Base-by-base conservation (phyloP, 345 rosid genomes). In the Litchi chinensis region DNA sequence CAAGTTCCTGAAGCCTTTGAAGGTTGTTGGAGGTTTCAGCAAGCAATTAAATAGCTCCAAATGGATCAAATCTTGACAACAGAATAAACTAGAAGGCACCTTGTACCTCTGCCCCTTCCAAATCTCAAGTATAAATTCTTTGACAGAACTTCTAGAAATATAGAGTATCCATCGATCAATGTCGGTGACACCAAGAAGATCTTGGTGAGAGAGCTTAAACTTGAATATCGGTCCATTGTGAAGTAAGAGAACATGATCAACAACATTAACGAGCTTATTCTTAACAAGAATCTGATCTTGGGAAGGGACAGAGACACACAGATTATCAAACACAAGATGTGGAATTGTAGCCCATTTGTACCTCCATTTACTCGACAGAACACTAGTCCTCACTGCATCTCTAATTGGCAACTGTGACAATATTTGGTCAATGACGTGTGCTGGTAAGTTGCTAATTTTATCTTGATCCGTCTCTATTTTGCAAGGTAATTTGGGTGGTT, bases 101-200 rank as follows among this genome's bases (percentile, higher is more conserved):
- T 86, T 90, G 83, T 91, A 89, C 2, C 90, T 86, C 71, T 85
- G 88, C 68, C 93, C 95, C 76, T 90, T 90, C 95, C 95, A 91
- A 76, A 90, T 89, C 82, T 90, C 95, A 77, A 91, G 89, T 76
- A 91, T 72, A 65, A 91, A 89, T 80, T 90, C 95, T 62, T 86
- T 89, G 82, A 86, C 71, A 50, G 85, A 75, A 70, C 85, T 78
- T 81, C 93, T 90, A 18, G 92, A 91, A n/a, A 91, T 68, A 81
- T 79, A 82, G 79, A 91, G 92, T 79, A 86, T 90, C 93, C 93
- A 91, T 65, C 93, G 80, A 77, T 91, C 93, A 68, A 90, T 90
- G 77, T 91, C 95, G 57, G 82, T 75, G 73, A 85, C 83, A 44
- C 92, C 93, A 8, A 90, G 73, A 81, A 90, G 93, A 71, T 91